A percentile compares a stretch with the other conserved stretches of the same genome.
Conservation (phyloP, 2,329 filamentous ascomycete species). For the Colletotrichum sp. region DNA sequence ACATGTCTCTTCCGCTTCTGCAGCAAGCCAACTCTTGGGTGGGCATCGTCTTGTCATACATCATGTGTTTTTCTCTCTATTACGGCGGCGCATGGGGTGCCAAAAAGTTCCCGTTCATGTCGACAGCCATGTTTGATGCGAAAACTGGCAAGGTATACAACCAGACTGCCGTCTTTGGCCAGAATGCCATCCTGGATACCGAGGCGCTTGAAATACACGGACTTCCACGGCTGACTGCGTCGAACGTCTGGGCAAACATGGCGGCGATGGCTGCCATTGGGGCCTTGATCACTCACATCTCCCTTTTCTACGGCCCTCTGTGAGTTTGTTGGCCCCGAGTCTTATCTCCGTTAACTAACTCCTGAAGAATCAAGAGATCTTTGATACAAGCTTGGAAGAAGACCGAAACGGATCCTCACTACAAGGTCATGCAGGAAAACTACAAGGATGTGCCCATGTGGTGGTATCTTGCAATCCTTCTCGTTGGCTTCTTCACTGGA, state of each 20-base stretch:
- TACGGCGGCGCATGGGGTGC: conserved; percentile 42
- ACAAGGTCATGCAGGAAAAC: conserved; percentile 40
- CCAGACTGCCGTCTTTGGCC: conserved; percentile 45
- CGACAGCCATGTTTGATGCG: conserved; percentile 42
- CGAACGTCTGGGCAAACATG: conserved; percentile 47
- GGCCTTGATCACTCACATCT: conserved; percentile 37
- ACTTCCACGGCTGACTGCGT: conserved; percentile 41
- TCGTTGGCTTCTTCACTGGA: conserved; percentile 38
- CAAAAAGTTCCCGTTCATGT: conserved; percentile 27
- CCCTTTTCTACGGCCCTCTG: conserved; percentile 31
- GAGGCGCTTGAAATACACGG: conserved; percentile 36
- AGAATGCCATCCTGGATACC: conserved; percentile 3
- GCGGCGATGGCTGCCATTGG: conserved; percentile 50
- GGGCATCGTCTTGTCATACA: conserved; percentile 41
- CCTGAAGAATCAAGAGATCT: neutral
- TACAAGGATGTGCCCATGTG: conserved; percentile 47
- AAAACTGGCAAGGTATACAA: conserved; percentile 42
- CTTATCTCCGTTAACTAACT: neutral
- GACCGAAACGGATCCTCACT: conserved; percentile 42
- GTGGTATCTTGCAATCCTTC: conserved; percentile 44
- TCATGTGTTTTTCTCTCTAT: conserved; percentile 44
- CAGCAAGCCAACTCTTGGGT: conserved; percentile 39
- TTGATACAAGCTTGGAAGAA: conserved; percentile 29
- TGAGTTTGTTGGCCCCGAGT: neutral
- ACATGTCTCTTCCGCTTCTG: conserved; percentile 19